These are phyloP conservation scores for Pichia paraexigua DNA, from an alignment of 805 yeast genomes.

Conservation along the genomic window DNA sequence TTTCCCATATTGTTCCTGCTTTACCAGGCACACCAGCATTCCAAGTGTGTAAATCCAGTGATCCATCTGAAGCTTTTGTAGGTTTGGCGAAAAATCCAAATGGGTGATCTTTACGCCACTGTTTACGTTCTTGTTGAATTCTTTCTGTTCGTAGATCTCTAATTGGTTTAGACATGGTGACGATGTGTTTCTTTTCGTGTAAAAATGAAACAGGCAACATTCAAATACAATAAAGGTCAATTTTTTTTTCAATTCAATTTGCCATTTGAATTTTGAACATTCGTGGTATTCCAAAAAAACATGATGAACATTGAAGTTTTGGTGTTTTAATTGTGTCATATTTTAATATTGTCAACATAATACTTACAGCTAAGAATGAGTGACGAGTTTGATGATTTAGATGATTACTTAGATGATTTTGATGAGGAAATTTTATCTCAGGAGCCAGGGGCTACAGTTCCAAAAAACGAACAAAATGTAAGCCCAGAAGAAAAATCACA, in stretches of 20 bases:
- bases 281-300: not conserved
- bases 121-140: conserved; percentile 89
- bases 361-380: not conserved
- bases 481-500: not conserved
- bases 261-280: not conserved
- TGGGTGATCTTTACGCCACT: conserved; percentile 98
- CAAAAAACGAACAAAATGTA: not conserved
- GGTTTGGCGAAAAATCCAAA: conserved; percentile 97
- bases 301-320: too few relatives aligned
- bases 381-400: conserved; percentile 71
- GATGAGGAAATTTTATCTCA: conserved; percentile 59
- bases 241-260: not conserved
- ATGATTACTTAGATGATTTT: conserved; percentile 79
- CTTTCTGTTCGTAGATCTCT: conserved; percentile 59
- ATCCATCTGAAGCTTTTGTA: conserved; percentile 66
- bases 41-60: conserved; percentile 82
- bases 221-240: not conserved
- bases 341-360: too few relatives aligned
- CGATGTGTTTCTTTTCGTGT: not conserved
- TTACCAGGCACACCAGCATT: conserved; percentile 95
- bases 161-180: conserved; percentile 8
- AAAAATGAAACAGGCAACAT: not conserved
- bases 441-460: conserved; percentile 44
- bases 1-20: conserved; percentile 77
- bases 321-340: too few relatives aligned